Conservation (phyloP, 169 alveolate genomes). For the Plasmodium billcollinsi region DNA sequence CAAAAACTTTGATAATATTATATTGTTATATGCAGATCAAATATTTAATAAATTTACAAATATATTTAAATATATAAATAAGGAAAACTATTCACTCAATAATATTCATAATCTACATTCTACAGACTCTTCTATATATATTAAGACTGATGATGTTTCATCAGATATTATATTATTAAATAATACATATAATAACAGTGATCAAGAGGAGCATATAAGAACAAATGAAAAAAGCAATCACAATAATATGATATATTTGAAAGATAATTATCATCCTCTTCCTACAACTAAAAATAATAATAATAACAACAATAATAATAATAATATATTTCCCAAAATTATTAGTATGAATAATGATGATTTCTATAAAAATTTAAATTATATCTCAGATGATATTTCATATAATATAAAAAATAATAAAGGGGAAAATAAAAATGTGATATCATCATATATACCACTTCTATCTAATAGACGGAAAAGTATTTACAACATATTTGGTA, state of each 20-base stretch:
- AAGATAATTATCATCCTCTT: not conserved
- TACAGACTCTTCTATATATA: too few species aligned
- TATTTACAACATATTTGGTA: conserved; percentile 67
- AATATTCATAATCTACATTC: too few species aligned
- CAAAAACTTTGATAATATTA: conserved; percentile 27
- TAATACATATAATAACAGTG: too few species aligned
- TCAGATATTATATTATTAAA: too few species aligned
- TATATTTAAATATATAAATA: conserved; percentile 68
- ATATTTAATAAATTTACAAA: conserved; percentile 63
- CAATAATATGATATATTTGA: not conserved
- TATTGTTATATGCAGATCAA: conserved; percentile 45
- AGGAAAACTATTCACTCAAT: not conserved
- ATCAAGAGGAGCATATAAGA: not conserved
- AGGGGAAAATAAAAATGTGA: not conserved
- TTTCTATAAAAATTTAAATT: conserved; percentile 31
- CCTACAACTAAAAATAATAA: too few species aligned
- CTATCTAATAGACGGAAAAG: not conserved
- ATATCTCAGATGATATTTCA: not conserved
- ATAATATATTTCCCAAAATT: not conserved
- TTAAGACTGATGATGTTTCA: too few species aligned
- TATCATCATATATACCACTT: too few species aligned
- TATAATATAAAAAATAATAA: not conserved
- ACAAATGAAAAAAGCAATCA: not conserved
- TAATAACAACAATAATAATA: too few species aligned
- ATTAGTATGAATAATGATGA: conserved; percentile 25